A percentile compares a stretch with the other conserved stretches of the same genome.
These are phyloP conservation scores for Elongisporangium anandrum DNA, from an alignment of 352 stramenopile genomes.

Conservation along the genomic window DNA sequence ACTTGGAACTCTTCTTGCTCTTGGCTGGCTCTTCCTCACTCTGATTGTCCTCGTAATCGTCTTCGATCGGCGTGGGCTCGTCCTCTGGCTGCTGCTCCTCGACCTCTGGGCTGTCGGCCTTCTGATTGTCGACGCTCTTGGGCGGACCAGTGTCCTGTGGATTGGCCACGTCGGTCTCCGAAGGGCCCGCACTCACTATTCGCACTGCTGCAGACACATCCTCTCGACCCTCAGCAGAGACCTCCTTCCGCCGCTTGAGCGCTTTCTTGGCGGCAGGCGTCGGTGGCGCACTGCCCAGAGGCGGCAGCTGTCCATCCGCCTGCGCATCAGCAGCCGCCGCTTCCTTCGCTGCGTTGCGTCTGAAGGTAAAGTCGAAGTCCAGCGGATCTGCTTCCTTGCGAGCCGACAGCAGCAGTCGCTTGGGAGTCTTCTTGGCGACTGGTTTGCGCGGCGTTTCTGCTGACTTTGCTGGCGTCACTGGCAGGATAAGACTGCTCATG, in stretches of 20 bases:
- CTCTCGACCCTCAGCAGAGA: background rate
- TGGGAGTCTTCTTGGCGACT: constrained; percentile 13
- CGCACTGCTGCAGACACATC: constrained; percentile 5
- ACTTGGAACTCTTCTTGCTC: constrained; percentile 4
- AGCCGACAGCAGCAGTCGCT: constrained; percentile 16
- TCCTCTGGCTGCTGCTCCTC: constrained; percentile 4
- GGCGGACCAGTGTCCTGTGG: background rate
- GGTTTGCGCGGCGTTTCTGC: constrained; percentile 16
- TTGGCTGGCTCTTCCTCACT: constrained; percentile 2
- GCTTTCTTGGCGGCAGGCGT: constrained; percentile 21
- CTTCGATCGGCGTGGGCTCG: constrained; percentile 5
- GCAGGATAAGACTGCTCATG: constrained; percentile 49
- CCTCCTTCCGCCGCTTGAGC: constrained; percentile 30
- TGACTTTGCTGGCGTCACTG: constrained; percentile 21
- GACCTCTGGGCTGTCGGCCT: background rate
- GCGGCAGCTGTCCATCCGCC: constrained; percentile 11
- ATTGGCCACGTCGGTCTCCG: background rate
- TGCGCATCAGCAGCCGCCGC: constrained; percentile 17
- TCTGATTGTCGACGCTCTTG: background rate
- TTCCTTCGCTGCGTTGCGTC: constrained; percentile 20
- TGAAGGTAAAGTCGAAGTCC: constrained; percentile 53
- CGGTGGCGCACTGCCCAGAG: constrained; percentile 1
- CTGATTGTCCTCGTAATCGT: constrained; percentile 2
- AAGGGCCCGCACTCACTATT: background rate
- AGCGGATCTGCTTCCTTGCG: constrained; percentile 20